phyloP scores from a whole-genome alignment of 2,329 filamentous ascomycete species.

The Fusarium sp. region DNA sequence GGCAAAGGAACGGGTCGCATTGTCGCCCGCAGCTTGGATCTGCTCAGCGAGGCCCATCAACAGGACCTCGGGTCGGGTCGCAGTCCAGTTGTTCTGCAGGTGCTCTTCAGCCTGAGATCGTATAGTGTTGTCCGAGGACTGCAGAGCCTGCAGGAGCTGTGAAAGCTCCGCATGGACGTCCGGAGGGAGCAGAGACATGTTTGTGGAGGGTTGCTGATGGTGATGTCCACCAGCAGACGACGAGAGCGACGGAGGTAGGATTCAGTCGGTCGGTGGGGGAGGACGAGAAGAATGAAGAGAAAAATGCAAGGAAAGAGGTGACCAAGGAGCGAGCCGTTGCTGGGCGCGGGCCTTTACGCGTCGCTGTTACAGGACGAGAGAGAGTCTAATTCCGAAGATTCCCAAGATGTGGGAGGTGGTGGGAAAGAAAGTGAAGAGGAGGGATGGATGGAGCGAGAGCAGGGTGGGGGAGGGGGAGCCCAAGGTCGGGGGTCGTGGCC shows the following conservation, averaged over 20 bases:
- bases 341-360: slow-evolving; percentile 34
- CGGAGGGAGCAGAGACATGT: slow-evolving; percentile 86
- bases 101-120: slow-evolving; percentile 91
- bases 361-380: slow-evolving; percentile 32
- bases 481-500: slow-evolving; percentile 25
- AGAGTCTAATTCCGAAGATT: slow-evolving; percentile 37
- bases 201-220: slow-evolving; percentile 44
- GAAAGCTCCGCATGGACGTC: slow-evolving; percentile 87
- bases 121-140: slow-evolving; percentile 88
- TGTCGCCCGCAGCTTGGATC: slow-evolving; percentile 80
- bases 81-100: slow-evolving; percentile 90
- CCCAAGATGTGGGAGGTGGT: slow-evolving; percentile 39
- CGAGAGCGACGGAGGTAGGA: slow-evolving; percentile 18
- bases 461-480: slow-evolving; percentile 45
- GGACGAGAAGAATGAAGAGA: slow-evolving; percentile 3
- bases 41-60: slow-evolving; percentile 96
- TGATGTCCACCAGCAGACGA: slow-evolving; percentile 48
- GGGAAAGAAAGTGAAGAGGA: slow-evolving; percentile 40
- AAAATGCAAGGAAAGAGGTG: neutral
- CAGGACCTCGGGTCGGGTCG: slow-evolving; percentile 83
- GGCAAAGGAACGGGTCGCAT: slow-evolving; percentile 87
- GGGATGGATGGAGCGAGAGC: slow-evolving; percentile 40
- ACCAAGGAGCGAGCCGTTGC: slow-evolving; percentile 37
- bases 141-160: slow-evolving; percentile 88
- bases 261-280: slow-evolving; percentile 23